Evolutionary conservation across 257 asterid genomes (phyloP).

Genomic region (Haberlea rhodopensis): DNA sequence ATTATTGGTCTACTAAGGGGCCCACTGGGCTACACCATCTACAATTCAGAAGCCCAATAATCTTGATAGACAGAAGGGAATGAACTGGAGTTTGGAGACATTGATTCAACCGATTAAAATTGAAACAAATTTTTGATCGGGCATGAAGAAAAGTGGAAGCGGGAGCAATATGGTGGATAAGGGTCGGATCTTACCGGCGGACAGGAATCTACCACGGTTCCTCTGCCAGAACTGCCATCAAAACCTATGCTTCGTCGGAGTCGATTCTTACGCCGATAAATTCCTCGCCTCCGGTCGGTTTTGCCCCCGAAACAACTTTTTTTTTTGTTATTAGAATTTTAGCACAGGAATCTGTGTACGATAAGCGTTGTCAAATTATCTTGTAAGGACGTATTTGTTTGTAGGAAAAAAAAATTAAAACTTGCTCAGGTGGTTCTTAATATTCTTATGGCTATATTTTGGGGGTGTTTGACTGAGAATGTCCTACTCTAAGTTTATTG

Average conservation of each 20-base stretch:
- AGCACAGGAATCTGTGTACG: neutral
- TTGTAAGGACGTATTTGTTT: conserved; percentile 5
- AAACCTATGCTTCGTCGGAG: conserved; percentile 71
- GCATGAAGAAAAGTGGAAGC: conserved; percentile 50
- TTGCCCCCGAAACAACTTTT: neutral
- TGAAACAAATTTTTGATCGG: conserved; percentile 17
- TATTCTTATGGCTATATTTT: neutral
- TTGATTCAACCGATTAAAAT: neutral
- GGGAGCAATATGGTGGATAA: conserved; percentile 40
- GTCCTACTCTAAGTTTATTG: neutral
- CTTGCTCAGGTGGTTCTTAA: neutral
- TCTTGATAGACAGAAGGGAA: neutral
- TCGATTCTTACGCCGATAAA: conserved; percentile 75
- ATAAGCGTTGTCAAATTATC: neutral
- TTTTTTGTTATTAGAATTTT: neutral
- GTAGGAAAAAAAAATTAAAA: neutral
- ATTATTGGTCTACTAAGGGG: too few species aligned
- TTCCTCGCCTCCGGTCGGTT: conserved; percentile 59
- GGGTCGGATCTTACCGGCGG: conserved; percentile 81
- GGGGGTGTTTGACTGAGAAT: conserved; percentile 5
- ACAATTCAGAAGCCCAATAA: conserved; percentile 10
- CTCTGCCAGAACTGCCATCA: conserved; percentile 96
- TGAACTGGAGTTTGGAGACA: neutral
- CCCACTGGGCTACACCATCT: too few species aligned
- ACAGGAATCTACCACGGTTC: conserved; percentile 92